phyloP scores from a whole-genome alignment of 768 basidiomycete genomes.

The Calocera cornea region DNA sequence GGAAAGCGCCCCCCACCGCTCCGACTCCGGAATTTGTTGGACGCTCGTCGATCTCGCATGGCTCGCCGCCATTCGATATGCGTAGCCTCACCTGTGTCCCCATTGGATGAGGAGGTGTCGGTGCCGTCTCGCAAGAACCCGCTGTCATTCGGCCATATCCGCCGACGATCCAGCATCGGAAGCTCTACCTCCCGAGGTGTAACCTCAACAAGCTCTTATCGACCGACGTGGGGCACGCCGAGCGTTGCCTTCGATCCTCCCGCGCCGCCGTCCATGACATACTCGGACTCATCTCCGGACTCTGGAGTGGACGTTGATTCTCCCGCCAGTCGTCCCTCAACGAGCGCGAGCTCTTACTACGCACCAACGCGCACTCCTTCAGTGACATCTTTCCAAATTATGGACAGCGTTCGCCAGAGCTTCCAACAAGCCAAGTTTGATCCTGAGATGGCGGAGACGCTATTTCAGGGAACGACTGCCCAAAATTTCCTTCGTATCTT shows the following conservation, averaged over 20 bases:
- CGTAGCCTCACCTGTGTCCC: background rate
- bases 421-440: background rate
- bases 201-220: background rate
- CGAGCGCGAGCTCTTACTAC: background rate
- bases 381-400: background rate
- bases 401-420: background rate
- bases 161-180: background rate
- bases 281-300: background rate
- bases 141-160: background rate
- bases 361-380: background rate
- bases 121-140: background rate
- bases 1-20: background rate
- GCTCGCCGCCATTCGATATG: background rate
- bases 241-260: background rate
- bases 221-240: background rate
- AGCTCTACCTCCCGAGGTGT: background rate
- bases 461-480: background rate
- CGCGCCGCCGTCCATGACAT: background rate
- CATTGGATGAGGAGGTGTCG: background rate
- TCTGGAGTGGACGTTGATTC: background rate
- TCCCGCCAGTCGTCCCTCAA: background rate
- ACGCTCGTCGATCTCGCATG: background rate
- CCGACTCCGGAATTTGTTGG: background rate
- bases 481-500: background rate
- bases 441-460: background rate